Conservation (phyloP, 2,329 filamentous ascomycete species). For the Beauveria varroae region DNA sequence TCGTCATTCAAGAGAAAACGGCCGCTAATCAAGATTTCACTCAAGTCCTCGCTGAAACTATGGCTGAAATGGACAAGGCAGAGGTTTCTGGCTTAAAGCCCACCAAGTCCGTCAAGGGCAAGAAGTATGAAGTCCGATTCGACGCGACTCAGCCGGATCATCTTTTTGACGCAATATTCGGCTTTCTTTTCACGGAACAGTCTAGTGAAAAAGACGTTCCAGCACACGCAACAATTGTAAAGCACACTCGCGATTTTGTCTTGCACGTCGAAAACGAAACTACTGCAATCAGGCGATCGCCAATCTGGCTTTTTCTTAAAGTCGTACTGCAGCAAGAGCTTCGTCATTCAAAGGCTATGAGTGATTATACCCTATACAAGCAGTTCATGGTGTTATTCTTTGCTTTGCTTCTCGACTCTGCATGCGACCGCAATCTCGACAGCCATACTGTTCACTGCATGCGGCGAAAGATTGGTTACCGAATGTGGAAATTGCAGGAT, state of each 20-base stretch:
- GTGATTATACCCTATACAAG: conserved; percentile 35
- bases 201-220: not conserved
- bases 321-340: conserved; percentile 35
- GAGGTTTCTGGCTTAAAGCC: not conserved
- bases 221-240: not conserved
- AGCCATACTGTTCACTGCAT: conserved; percentile 30
- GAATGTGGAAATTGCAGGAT: conserved; percentile 32
- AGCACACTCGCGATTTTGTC: conserved; percentile 2
- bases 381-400: conserved; percentile 41
- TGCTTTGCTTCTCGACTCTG: conserved; percentile 24
- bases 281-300: conserved; percentile 27
- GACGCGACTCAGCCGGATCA: not conserved
- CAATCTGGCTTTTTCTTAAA: conserved; percentile 46
- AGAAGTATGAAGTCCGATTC: not conserved
- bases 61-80: not conserved
- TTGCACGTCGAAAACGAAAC: not conserved
- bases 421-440: conserved; percentile 10
- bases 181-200: not conserved
- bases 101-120: not conserved
- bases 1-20: not conserved
- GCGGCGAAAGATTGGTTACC: conserved; percentile 35
- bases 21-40: not conserved
- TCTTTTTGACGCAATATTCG: not conserved
- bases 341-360: not conserved
- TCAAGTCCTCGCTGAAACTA: not conserved